phyloP scores from a whole-genome alignment of 495 filamentous ascomycete species.

The Neurospora sp. region DNA sequence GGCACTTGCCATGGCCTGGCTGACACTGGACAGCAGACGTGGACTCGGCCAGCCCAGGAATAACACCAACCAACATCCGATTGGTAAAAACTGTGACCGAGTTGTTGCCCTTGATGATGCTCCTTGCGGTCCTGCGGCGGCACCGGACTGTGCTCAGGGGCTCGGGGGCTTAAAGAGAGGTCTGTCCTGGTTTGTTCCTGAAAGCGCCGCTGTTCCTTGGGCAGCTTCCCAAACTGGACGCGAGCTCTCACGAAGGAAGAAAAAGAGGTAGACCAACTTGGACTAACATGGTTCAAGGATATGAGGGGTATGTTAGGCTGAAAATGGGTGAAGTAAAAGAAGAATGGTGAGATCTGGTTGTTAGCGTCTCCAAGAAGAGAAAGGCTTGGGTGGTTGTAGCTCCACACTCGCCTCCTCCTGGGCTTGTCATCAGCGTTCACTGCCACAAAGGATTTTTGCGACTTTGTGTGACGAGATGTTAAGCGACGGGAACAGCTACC shows the following conservation, averaged over 20 bases:
- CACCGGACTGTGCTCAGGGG: not conserved
- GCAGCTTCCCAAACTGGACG: not conserved
- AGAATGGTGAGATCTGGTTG: not conserved
- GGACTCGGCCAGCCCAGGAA: not conserved
- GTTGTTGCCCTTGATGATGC: not conserved
- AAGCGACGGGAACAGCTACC: not conserved
- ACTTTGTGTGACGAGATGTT: not conserved
- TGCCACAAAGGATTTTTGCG: not conserved
- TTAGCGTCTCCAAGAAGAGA: not conserved
- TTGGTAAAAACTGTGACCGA: not conserved
- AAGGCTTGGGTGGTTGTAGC: not conserved
- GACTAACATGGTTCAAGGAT: not conserved
- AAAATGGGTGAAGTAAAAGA: not conserved
- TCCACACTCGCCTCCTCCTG: not conserved
- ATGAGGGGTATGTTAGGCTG: not conserved
- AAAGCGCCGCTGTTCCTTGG: not conserved
- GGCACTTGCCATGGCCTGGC: not conserved
- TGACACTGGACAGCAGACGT: not conserved
- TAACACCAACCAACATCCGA: not conserved
- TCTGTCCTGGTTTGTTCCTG: not conserved
- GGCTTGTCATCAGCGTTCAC: not conserved
- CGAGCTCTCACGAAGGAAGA: not conserved
- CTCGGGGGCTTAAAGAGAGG: not conserved
- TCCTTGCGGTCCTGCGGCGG: not conserved
- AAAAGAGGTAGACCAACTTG: not conserved